A percentile compares a stretch with the other conserved stretches of the same genome.
Conservation (phyloP, 2,329 filamentous ascomycete genomes). For the Colletotrichum sp. region DNA sequence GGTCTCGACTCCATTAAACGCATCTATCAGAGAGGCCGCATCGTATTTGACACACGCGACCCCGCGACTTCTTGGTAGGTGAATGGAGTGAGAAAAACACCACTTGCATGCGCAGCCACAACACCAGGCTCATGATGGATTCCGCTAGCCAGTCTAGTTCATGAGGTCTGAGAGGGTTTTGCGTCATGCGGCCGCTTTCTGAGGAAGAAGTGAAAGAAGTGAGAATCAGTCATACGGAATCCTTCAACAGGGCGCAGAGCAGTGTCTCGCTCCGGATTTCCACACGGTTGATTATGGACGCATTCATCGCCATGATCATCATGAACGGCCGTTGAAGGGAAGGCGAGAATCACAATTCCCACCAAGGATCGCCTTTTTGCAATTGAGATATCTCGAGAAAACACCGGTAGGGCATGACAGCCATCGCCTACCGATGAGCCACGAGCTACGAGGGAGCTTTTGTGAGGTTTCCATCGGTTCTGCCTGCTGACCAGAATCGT, state of each 20-base stretch:
- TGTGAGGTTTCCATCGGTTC: neutral
- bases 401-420: neutral
- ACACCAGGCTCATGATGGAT: neutral
- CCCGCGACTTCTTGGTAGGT: neutral
- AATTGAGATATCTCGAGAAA: neutral
- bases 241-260: neutral
- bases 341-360: neutral
- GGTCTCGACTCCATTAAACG: neutral
- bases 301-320: neutral
- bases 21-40: neutral
- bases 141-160: neutral
- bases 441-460: neutral
- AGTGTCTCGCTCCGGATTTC: too few species aligned
- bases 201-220: neutral
- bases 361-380: neutral
- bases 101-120: neutral
- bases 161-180: neutral
- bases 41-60: neutral
- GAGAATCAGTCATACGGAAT: neutral
- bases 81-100: neutral
- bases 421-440: neutral
- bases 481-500: neutral
- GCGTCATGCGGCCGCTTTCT: neutral
- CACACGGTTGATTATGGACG: neutral
- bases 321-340: neutral